Evolutionary conservation across 768 basidiomycete genomes (phyloP).

Genomic region (Phlebiopsis flavidoalba): DNA sequence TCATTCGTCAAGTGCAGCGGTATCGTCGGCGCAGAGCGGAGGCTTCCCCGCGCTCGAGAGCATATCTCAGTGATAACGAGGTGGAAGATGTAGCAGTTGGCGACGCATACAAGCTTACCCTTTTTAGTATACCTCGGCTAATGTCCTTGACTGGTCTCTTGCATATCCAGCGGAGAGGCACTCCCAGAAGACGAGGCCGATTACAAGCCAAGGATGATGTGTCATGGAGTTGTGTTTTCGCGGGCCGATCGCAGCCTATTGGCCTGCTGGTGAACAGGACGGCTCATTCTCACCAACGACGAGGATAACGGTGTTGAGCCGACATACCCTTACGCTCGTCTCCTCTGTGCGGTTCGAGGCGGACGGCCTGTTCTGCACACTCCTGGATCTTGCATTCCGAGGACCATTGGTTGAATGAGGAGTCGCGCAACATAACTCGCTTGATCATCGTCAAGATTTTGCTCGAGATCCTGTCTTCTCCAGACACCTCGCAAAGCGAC

Average conservation of each 20-base stretch:
- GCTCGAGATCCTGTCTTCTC: slow-evolving; percentile 64
- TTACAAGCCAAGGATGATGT: slow-evolving; percentile 66
- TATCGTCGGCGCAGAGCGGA: slow-evolving; percentile 37
- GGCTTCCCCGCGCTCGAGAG: slow-evolving; percentile 21
- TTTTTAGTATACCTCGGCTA: slow-evolving; percentile 80
- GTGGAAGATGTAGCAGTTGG: slow-evolving; percentile 55
- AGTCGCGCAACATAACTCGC: slow-evolving; percentile 59
- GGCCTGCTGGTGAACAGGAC: slow-evolving; percentile 74
- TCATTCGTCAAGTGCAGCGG: slow-evolving; percentile 66
- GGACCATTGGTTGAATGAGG: slow-evolving; percentile 76
- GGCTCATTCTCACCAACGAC: slow-evolving; percentile 68
- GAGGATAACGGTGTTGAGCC: slow-evolving; percentile 74
- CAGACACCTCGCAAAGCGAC: slow-evolving; percentile 54
- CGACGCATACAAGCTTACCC: slow-evolving; percentile 94
- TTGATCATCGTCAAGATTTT: slow-evolving; percentile 81
- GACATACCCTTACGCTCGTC: slow-evolving; percentile 84
- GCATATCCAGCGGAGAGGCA: slow-evolving; percentile 77
- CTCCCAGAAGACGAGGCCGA: slow-evolving; percentile 60
- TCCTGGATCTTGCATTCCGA: slow-evolving; percentile 94
- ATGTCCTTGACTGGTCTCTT: slow-evolving; percentile 70
- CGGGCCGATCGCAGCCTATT: slow-evolving; percentile 69
- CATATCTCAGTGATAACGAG: slow-evolving; percentile 27
- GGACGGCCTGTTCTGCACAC: slow-evolving; percentile 91
- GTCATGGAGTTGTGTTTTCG: slow-evolving; percentile 82
- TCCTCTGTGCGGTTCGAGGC: slow-evolving; percentile 85